phyloP scores from a whole-genome alignment of 2,329 filamentous ascomycete species.

The Diplodia seriata region DNA sequence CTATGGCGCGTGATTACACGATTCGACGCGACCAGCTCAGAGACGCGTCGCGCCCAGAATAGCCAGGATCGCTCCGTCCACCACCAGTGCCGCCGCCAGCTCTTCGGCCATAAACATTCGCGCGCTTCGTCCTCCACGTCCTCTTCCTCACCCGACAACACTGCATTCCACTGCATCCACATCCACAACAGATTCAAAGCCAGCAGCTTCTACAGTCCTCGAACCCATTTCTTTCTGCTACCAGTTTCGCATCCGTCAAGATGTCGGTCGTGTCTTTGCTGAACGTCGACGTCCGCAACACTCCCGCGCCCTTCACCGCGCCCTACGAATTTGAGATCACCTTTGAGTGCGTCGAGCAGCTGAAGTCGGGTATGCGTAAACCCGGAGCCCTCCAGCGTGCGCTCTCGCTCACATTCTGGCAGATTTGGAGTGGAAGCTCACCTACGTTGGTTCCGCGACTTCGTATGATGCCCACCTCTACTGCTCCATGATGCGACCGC shows the following conservation, averaged over 20 bases:
- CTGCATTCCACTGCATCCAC: constrained; percentile 12
- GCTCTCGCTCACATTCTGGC: constrained; percentile 36
- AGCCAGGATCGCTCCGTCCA: constrained; percentile 26
- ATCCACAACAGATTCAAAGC: constrained; percentile 1
- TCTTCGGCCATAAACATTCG: constrained; percentile 30
- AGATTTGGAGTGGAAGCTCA: constrained; percentile 99
- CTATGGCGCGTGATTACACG: constrained; percentile 21
- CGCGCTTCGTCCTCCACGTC: constrained; percentile 18
- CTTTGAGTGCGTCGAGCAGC: constrained; percentile 93
- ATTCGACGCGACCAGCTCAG: constrained; percentile 16
- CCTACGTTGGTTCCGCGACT: constrained; percentile 97
- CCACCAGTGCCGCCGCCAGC: constrained; percentile 23
- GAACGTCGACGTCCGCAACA: constrained; percentile 95
- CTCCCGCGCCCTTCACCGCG: constrained; percentile 91
- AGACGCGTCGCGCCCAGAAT: constrained; percentile 27
- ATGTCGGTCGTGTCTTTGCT: constrained; percentile 98
- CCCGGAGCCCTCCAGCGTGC: background rate
- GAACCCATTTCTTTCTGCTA: background rate
- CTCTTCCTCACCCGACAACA: constrained; percentile 16
- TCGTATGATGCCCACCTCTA: constrained; percentile 67
- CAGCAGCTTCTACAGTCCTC: background rate
- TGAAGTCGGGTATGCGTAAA: constrained; percentile 77
- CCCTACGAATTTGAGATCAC: constrained; percentile 98
- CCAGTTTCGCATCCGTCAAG: constrained; percentile 43
- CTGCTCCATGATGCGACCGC: constrained; percentile 34